Evolutionary conservation across 805 yeast species (phyloP), one percentile per base, ranked within the genome.

Genomic region (Yarrowia keelungensis): DNA sequence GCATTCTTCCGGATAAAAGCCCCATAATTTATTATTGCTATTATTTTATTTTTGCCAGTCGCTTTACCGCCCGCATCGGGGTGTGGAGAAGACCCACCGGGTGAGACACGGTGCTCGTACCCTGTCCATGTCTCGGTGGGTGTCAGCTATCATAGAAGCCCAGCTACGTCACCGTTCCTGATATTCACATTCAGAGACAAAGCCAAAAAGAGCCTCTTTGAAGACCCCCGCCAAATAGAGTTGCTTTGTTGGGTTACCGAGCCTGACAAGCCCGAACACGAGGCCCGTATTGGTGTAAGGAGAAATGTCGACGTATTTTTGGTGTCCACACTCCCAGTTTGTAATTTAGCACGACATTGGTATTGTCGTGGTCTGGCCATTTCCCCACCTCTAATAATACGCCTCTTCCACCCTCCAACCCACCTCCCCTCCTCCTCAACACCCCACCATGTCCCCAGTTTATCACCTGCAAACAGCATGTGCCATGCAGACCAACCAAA

Each of bases 121-220:
- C 32, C 39, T 38, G 16, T 15, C 19, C 19, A 1, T 12, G 46
- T 15, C 46, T 45, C 26, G 32, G 32, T 26, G 32, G 32, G 32
- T 5, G 32, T 26, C 32, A 5, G 32, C 32, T 26, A 26, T 26
- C 7, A 26, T 26, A 26, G 7, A 26, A 26, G 32, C 32, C 32
- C 32, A 26, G 54, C 36, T 51, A 51, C 56, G 56, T 51, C 43
- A 53, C 43, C 19, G 59, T 43, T 43, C 49, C 39, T 51, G 64
- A 56, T n/a, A 56, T 56, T 56, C 64, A 56, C 64, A 56, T 56
- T 56, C 64, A 56, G 26, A 41, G 36, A 53, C 39, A 56, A 56
- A 56, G 47, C 16, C 43, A 42, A 56, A 56, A 42, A 26, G 39
- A 49, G 39, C 8, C 53, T 12, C 50, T 47, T 47, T 47, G 32